Evolutionary conservation across 305 asterid species (phyloP), one percentile per base, ranked within the genome.

Genomic region (Ajuga reptans): DNA sequence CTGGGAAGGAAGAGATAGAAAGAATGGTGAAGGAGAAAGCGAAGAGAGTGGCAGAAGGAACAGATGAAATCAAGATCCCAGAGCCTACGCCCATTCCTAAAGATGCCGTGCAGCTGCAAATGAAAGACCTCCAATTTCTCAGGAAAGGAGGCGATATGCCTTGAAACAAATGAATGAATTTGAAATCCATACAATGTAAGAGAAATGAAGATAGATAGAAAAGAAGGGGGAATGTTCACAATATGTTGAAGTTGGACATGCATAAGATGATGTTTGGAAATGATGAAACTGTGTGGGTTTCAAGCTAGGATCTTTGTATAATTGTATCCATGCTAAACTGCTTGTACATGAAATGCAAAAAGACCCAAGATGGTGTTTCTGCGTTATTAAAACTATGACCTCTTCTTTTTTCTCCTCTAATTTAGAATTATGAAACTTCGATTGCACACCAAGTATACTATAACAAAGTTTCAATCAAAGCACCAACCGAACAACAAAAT

Each of bases 91-190:
- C 89, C 29, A 79, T 93, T 12, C 86, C 97, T 0, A 89, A 89
- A 82, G 97, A 93, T 82, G 99, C 99, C 18, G 91, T 83, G 54
- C 86, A 80, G 79, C 33, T 86, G 78, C 99, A 93, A 76, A 87
- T 89, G 97, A 90, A 89, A 80, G 98, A 90, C 78, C 82, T 93
- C 66, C 85, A 89, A 36, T 93, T 90, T 74, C 95, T 93, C 56
- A 82, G 72, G 69, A 82, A 89, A 63, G 88, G 85, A 3, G 69
- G 68, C 3, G 86, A 86, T 49, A 58, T 52, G 0, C 15, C 68
- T 2, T 80, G 16, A 75, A 16, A 27, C 11, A 2, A 34, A 29
- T 3, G 41, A 57, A 15, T 58, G 43, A 7, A 61, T 18, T 63
- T 12, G 64, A 18, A 12, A 16, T 45, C 43, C 12, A 46, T 51